A percentile compares a stretch with the other conserved stretches of the same genome.
Evolutionary conservation across 2,329 filamentous ascomycete species (phyloP).

Genomic region (Hirsutella thompsonii): DNA sequence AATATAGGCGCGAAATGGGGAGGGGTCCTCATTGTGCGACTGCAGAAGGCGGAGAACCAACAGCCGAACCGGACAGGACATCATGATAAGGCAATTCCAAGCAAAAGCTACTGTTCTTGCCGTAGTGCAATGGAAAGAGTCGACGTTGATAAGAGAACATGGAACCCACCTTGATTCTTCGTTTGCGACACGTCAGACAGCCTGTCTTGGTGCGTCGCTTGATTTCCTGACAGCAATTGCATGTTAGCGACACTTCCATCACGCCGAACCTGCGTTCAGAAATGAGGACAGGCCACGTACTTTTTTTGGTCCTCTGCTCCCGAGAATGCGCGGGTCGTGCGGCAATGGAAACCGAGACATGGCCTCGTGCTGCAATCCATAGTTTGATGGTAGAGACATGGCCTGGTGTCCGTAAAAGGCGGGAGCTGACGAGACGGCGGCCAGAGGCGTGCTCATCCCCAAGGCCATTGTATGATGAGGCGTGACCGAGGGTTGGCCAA

Average conservation of each 20-base stretch:
- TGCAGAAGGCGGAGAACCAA: not conserved
- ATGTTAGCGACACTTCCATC: not conserved
- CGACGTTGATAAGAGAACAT: not conserved
- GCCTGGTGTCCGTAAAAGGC: constrained; percentile 29
- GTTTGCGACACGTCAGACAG: constrained; percentile 49
- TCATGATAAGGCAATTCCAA: too few relatives aligned
- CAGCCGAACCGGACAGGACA: too few relatives aligned
- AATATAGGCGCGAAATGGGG: not conserved
- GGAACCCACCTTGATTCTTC: constrained; percentile 45
- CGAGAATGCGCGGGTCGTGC: constrained; percentile 34
- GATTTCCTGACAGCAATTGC: constrained; percentile 34
- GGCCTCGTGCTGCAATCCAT: constrained; percentile 30
- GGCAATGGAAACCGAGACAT: constrained; percentile 32
- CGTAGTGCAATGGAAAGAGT: not conserved
- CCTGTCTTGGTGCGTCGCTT: constrained; percentile 51
- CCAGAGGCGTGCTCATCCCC: constrained; percentile 19
- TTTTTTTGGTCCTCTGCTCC: constrained; percentile 42
- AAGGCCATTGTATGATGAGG: constrained; percentile 20
- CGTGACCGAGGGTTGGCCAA: constrained; percentile 12
- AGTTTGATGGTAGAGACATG: constrained; percentile 19
- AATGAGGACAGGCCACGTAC: constrained; percentile 19
- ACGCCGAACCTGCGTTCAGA: too few relatives aligned
- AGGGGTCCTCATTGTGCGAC: not conserved
- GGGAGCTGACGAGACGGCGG: constrained; percentile 18
- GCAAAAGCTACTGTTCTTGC: too few relatives aligned